A percentile compares a stretch with the other conserved stretches of the same genome.
These are phyloP conservation scores for Pseudogymnoascus sp. DNA, from an alignment of 2,329 filamentous ascomycete species.

Conservation along the genomic window DNA sequence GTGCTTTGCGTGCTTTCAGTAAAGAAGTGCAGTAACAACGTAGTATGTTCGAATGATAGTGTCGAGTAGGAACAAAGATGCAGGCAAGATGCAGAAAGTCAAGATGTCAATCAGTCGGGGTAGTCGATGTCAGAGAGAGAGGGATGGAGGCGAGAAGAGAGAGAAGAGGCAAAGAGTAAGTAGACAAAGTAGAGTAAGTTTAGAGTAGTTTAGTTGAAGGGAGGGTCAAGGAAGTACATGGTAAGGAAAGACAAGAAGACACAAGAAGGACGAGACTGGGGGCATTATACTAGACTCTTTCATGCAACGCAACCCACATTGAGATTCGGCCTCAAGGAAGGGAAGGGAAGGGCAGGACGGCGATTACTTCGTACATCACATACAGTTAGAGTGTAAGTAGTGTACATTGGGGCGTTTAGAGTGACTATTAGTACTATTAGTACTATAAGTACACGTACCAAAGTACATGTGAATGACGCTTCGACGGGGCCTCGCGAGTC, in stretches of 20 bases:
- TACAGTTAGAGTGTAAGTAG: not conserved
- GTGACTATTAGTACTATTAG: not conserved
- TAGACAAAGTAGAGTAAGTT: not conserved
- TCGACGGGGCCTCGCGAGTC: not conserved
- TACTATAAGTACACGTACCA: not conserved
- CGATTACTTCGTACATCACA: not conserved
- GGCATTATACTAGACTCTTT: not conserved
- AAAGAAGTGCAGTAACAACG: not conserved
- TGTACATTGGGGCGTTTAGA: too few relatives aligned
- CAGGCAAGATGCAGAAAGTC: not conserved
- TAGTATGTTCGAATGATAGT: not conserved
- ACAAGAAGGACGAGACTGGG: not conserved
- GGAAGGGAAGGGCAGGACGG: not conserved
- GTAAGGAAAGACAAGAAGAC: not conserved
- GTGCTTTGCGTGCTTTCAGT: not conserved
- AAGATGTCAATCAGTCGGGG: not conserved
- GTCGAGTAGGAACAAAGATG: not conserved
- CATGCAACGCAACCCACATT: not conserved
- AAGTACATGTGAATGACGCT: not conserved
- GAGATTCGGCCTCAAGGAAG: too few relatives aligned
- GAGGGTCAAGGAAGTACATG: not conserved
- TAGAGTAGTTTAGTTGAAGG: not conserved
- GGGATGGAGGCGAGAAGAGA: not conserved
- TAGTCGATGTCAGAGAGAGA: not conserved
- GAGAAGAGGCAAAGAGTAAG: not conserved